Conservation (phyloP, 176 grass and related monocot species). For the Cenchrus americanus region DNA sequence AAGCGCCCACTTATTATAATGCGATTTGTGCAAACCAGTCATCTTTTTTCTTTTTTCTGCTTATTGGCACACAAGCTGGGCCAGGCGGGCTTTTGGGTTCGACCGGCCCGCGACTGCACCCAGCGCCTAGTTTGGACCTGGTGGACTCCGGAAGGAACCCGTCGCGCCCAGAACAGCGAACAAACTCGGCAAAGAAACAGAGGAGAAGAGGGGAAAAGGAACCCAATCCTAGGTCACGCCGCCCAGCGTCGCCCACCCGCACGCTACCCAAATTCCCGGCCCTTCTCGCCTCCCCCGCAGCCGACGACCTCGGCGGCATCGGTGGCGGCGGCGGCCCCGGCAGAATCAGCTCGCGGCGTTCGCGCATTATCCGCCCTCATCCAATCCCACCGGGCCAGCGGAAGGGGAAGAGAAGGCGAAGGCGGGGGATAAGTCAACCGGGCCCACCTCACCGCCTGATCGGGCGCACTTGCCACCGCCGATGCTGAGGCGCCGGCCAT, state of each 20-base stretch:
- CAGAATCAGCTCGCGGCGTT: not conserved
- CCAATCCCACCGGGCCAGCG: not conserved
- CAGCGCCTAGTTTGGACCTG: too few species aligned
- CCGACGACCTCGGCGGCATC: constrained; percentile 18
- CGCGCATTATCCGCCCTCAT: not conserved
- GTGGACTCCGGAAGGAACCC: not conserved
- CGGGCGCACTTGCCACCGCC: constrained; percentile 16
- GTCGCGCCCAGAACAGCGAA: constrained; percentile 4
- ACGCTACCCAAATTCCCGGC: constrained; percentile 44
- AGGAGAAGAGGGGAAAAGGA: not conserved
- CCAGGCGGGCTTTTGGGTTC: too few species aligned
- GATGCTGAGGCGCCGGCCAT: constrained; percentile 58
- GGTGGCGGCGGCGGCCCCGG: not conserved
- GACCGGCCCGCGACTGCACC: too few species aligned
- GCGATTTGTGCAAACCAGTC: too few species aligned
- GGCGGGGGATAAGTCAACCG: not conserved
- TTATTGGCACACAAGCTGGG: too few species aligned
- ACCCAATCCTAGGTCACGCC: constrained; percentile 50
- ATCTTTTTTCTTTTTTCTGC: too few species aligned
- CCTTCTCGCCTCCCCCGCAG: constrained; percentile 15
- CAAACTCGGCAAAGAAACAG: not conserved
- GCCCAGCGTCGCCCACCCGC: not conserved
- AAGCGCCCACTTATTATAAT: too few species aligned
- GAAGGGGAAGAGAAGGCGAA: not conserved
- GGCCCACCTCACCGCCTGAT: constrained; percentile 7